Evolutionary conservation across 73 alveolate species (phyloP).

Genomic region (Diophrys appendiculata): DNA sequence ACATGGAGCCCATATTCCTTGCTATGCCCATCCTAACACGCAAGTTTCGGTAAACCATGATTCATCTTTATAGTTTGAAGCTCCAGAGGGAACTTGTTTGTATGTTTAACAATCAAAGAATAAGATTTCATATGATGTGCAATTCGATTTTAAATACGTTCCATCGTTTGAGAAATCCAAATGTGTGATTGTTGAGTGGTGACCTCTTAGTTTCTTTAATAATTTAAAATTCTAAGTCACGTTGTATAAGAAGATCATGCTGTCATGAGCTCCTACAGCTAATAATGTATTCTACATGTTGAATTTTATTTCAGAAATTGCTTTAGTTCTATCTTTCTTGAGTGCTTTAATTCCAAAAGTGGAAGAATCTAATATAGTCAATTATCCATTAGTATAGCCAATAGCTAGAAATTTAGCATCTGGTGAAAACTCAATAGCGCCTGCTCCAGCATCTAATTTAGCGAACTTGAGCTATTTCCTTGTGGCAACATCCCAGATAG

Average conservation of each 20-base stretch:
- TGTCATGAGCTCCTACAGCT: constrained; percentile 93
- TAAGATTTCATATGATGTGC: constrained; percentile 88
- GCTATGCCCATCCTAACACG: constrained; percentile 94
- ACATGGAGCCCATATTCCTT: constrained; percentile 97
- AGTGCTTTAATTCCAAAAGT: constrained; percentile 74
- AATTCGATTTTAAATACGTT: constrained; percentile 77
- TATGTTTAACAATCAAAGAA: constrained; percentile 88
- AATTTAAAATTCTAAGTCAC: constrained; percentile 81
- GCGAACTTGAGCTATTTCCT: constrained; percentile 82
- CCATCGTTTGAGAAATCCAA: constrained; percentile 95
- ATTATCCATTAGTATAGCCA: constrained; percentile 93
- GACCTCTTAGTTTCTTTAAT: constrained; percentile 77
- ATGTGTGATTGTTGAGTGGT: constrained; percentile 82
- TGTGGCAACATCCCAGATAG: constrained; percentile 88
- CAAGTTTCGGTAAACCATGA: constrained; percentile 92
- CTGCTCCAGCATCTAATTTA: constrained; percentile 79
- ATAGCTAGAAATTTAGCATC: constrained; percentile 86
- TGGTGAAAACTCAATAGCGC: constrained; percentile 81
- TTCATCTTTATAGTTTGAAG: constrained; percentile 77
- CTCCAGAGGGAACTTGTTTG: constrained; percentile 81
- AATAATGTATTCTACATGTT: constrained; percentile 83
- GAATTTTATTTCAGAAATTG: constrained; percentile 86
- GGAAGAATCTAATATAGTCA: constrained; percentile 81
- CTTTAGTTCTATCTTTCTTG: constrained; percentile 81
- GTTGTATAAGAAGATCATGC: constrained; percentile 82